Conservation (phyloP, 352 stramenopile species). For the Phytophthora sojae region DNA sequence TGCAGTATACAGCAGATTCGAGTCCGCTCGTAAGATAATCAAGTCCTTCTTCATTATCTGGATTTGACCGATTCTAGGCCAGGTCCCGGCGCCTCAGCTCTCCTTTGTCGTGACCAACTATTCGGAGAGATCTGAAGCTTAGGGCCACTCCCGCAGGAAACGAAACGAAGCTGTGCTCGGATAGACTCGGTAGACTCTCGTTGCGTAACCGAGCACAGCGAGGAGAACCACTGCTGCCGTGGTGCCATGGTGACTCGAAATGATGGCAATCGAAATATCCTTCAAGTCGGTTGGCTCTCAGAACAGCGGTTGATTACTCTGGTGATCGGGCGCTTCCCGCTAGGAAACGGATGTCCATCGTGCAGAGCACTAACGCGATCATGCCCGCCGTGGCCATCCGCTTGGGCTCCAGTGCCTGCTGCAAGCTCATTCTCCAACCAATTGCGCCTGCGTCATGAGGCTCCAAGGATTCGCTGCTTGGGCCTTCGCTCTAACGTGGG, state of each 20-base stretch:
- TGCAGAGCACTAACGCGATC: neutral
- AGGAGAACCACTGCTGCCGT: no score
- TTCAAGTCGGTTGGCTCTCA: neutral
- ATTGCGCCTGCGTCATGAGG: constrained; percentile 8
- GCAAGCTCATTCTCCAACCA: neutral
- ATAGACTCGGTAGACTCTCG: neutral
- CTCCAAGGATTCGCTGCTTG: constrained; percentile 10
- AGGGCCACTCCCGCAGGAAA: no score
- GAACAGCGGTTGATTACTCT: neutral
- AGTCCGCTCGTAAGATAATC: no score
- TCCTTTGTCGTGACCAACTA: no score
- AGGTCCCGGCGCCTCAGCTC: no score
- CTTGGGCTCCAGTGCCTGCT: neutral
- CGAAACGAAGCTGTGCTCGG: neutral
- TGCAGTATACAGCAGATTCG: no score
- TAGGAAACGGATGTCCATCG: neutral
- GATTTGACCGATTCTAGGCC: no score
- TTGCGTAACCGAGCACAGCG: neutral
- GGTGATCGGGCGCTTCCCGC: neutral
- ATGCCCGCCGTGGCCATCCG: neutral
- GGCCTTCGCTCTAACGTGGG: neutral
- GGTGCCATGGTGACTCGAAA: neutral
- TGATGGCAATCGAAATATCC: neutral
- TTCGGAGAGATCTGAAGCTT: no score
- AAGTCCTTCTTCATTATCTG: no score